Percentiles rank a stretch among this genome's conserved stretches.
phyloP scores from a whole-genome alignment of 108 stramenopile genomes.

The Aureococcus anophagefferens region DNA sequence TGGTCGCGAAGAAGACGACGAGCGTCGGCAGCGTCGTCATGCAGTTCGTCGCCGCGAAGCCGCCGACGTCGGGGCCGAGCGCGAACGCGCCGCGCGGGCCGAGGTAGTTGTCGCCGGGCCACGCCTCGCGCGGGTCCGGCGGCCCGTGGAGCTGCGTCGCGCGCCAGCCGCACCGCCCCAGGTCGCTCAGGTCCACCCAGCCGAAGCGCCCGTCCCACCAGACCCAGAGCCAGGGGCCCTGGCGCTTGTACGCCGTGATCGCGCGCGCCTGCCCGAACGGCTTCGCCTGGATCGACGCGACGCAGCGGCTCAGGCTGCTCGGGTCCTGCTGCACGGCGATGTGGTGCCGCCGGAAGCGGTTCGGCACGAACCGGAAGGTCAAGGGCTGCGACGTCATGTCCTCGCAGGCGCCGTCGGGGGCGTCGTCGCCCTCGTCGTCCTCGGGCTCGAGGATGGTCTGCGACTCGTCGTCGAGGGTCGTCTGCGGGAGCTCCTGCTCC shows the following conservation, averaged over 20 bases:
- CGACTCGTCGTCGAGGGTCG: too few species aligned
- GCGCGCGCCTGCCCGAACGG: neutral
- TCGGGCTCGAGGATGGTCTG: too few species aligned
- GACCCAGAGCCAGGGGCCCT: neutral
- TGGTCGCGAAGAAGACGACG: neutral
- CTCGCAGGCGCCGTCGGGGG: neutral
- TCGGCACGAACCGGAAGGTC: neutral
- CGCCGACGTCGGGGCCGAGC: neutral
- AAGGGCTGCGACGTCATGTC: neutral
- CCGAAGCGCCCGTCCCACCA: neutral
- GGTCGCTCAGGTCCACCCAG: neutral
- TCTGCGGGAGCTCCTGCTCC: too few species aligned
- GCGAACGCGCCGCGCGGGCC: neutral
- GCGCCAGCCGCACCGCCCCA: neutral
- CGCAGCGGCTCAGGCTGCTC: neutral
- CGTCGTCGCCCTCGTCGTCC: neutral
- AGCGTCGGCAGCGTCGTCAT: neutral
- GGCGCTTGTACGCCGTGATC: neutral
- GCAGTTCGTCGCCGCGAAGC: neutral
- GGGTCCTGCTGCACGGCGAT: neutral
- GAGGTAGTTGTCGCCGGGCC: neutral
- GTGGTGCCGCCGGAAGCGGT: neutral
- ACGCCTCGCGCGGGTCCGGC: neutral
- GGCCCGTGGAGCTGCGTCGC: slow-evolving; percentile 1
- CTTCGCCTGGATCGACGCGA: neutral